A percentile compares a stretch with the other conserved stretches of the same genome.
Evolutionary conservation across 2,329 filamentous ascomycete species (phyloP).

Genomic region (Aspergillus sp.): DNA sequence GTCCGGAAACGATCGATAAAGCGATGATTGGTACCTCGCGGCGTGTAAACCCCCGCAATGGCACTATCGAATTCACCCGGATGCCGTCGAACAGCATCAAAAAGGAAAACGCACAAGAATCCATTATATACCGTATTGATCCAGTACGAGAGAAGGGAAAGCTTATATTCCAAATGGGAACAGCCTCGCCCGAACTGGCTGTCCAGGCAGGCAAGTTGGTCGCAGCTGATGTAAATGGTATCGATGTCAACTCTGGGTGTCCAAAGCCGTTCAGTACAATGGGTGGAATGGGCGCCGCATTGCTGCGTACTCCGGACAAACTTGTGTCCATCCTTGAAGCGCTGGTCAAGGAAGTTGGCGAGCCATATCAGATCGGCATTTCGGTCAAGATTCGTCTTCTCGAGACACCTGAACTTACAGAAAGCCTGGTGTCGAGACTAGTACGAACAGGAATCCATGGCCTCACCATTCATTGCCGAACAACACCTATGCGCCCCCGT

Average conservation of each 20-base stretch:
- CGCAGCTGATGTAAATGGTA: conserved; percentile 83
- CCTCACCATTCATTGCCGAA: conserved; percentile 92
- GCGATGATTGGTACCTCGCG: conserved; percentile 85
- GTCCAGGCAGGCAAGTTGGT: conserved; percentile 82
- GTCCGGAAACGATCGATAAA: conserved; percentile 90
- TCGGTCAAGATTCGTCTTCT: conserved; percentile 95
- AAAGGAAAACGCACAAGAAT: conserved; percentile 50
- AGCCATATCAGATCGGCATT: conserved; percentile 82
- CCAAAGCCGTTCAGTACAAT: conserved; percentile 94
- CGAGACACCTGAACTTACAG: conserved; percentile 72
- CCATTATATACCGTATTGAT: conserved; percentile 80
- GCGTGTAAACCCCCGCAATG: conserved; percentile 71
- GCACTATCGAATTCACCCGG: conserved; percentile 82
- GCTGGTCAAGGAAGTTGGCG: conserved; percentile 74
- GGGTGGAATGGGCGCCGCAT: conserved; percentile 92
- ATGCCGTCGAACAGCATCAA: conserved; percentile 66
- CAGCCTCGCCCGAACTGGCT: conserved; percentile 76
- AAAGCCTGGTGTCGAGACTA: conserved; percentile 72
- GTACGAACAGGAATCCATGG: conserved; percentile 87
- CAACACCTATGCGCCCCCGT: conserved; percentile 89
- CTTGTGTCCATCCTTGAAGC: conserved; percentile 80
- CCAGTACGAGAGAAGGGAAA: conserved; percentile 71
- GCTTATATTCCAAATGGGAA: conserved; percentile 91
- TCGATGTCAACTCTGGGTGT: conserved; percentile 97
- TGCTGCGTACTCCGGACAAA: conserved; percentile 80